A percentile compares a stretch with the other conserved stretches of the same genome.
Conservation (phyloP, 345 rosid genomes). For the Linum usitatissimum region DNA sequence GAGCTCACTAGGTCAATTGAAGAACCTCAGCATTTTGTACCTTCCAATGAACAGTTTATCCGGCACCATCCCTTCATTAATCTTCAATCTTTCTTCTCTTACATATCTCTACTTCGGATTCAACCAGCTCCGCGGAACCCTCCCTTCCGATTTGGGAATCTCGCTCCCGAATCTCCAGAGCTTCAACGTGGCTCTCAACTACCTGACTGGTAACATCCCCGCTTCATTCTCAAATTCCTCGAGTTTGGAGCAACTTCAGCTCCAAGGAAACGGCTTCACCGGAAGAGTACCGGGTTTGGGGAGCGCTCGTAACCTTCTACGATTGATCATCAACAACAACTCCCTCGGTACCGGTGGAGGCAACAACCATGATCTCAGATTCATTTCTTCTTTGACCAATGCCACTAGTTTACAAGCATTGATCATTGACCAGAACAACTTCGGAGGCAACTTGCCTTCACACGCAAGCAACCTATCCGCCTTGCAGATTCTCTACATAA, state of each 20-base stretch:
- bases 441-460: constrained; percentile 11
- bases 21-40: background rate
- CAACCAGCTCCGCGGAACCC: constrained; percentile 16
- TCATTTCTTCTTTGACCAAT: constrained; percentile 15
- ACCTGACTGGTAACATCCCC: constrained; percentile 11
- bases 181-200: background rate
- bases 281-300: constrained; percentile 14
- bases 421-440: background rate
- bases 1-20: constrained; percentile 2
- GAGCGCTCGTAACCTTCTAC: background rate
- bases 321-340: background rate
- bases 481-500: background rate
- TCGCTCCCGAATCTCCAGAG: constrained; percentile 3
- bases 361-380: constrained; percentile 9
- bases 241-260: background rate
- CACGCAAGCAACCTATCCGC: constrained; percentile 8
- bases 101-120: fast-evolving
- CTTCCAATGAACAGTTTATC: constrained; percentile 5
- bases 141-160: constrained; percentile 15
- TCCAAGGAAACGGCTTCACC: background rate
- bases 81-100: constrained; percentile 24
- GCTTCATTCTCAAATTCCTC: constrained; percentile 13
- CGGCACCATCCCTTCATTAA: constrained; percentile 11
- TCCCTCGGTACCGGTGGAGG: constrained; percentile 7
- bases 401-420: background rate